These are phyloP conservation scores for Alternaria gaisen DNA, from an alignment of 2,329 filamentous ascomycete genomes.

Conservation along the genomic window DNA sequence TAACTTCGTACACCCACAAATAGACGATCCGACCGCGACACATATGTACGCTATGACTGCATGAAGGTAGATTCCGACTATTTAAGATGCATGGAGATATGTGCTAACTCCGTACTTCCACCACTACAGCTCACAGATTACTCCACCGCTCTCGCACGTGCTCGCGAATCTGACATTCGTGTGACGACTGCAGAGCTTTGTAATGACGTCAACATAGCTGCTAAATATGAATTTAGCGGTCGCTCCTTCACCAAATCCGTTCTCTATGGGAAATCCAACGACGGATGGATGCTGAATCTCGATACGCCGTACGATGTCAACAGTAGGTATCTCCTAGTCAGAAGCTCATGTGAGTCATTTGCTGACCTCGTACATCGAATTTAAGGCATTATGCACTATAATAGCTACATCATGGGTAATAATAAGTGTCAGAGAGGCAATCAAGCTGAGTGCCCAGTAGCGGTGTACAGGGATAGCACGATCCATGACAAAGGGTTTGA, in stretches of 20 bases:
- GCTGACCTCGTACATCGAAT: neutral
- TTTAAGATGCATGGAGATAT: no score
- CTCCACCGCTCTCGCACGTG: neutral
- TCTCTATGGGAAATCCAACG: neutral
- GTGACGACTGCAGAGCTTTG: neutral
- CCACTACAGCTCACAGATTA: neutral
- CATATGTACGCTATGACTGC: neutral
- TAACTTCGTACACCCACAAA: no score
- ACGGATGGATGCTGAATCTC: neutral
- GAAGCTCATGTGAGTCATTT: neutral
- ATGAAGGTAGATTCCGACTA: neutral
- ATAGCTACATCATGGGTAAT: conserved; percentile 1
- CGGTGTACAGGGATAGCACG: conserved; percentile 1
- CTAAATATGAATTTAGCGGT: neutral
- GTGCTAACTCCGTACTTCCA: no score
- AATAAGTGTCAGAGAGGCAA: neutral
- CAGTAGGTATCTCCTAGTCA: neutral
- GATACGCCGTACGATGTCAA: neutral
- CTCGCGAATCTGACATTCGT: neutral
- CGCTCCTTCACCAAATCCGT: neutral
- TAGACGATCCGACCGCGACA: neutral
- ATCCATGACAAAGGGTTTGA: neutral
- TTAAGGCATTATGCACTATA: neutral
- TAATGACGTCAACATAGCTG: neutral
- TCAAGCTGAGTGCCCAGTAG: neutral